Evolutionary conservation across 2,329 filamentous ascomycete genomes (phyloP), one percentile per base, ranked within the genome.

Genomic region (Lachnellula subtilissima): DNA sequence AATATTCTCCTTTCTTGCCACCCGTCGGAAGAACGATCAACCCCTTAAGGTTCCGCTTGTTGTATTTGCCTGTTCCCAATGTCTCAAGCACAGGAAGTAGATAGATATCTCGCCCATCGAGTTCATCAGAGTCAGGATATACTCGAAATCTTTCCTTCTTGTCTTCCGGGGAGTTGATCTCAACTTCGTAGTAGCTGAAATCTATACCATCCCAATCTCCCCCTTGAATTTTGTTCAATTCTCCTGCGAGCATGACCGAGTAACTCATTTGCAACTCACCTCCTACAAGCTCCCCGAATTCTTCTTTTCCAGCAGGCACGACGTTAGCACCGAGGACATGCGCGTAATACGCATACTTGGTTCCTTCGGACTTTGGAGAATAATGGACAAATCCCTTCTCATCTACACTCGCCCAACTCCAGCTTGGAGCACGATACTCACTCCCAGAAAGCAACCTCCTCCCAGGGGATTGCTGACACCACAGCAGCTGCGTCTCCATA

Each of bases 401-500:
- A 40, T 50, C 48, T 25, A 50, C 48, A 23, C 35, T 40, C 15
- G 48, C 48, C 48, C 48, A 50, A 40, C 35, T 40, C 48, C 36
- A 50, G 32, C 35, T 50, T 11, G 48, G 48, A 8, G 48, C 48
- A 39, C 35, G 32, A 40, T 50, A 50, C 32, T 9, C 19, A 39
- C 17, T 50, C 11, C 47, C 23, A 12, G n/a, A n/a, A 17, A 25
- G 22, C 45, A 48, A n/a, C 8, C 47, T 49, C 5, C 28, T 35
- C 28, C 35, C 17, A 15, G 48, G 48, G 17, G 32, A 19, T 23
- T 12, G 6, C 36, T 40, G 35, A 40, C 35, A 50, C 56, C 56
- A 59, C 8, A 56, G 25, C 5, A 59, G 25, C 36, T 56, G 50
- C 5, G 36, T 23, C 36, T 56, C 56, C 4, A 59, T 32, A 50